Evolutionary conservation across 306 rosid genomes (phyloP).

Genomic region (Gastrolobium villosum): DNA sequence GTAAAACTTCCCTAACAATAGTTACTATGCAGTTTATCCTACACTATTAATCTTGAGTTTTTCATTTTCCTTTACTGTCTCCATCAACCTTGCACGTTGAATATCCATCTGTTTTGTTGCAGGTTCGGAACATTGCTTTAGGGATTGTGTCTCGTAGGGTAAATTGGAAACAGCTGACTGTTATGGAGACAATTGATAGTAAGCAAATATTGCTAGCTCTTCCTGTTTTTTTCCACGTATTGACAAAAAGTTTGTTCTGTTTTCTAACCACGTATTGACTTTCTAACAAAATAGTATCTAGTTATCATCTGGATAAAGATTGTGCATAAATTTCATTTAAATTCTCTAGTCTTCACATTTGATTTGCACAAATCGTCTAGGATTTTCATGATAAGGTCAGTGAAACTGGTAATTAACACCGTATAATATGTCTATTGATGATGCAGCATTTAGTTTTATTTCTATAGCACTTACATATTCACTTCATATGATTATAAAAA

Average conservation of each 20-base stretch:
- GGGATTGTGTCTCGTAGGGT: conserved; percentile 93
- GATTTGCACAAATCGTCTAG: conserved; percentile 13
- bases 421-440: neutral
- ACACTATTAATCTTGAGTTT: neutral
- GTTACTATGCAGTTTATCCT: conserved; percentile 5
- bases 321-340: conserved; percentile 17
- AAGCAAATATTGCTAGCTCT: conserved; percentile 49
- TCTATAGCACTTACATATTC: neutral
- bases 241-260: neutral
- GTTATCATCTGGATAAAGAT: conserved; percentile 8
- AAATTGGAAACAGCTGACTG: conserved; percentile 84
- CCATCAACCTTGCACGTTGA: conserved; percentile 2
- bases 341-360: conserved; percentile 40
- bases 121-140: conserved; percentile 94
- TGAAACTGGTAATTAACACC: conserved; percentile 25
- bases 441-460: neutral
- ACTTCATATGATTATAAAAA: neutral
- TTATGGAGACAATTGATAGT: conserved; percentile 84
- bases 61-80: conserved; percentile 28
- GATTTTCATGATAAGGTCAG: conserved; percentile 14
- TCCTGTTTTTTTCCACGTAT: conserved; percentile 6
- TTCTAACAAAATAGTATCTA: conserved; percentile 29
- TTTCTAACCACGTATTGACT: neutral
- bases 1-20: conserved; percentile 31
- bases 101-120: conserved; percentile 48